These are phyloP conservation scores for Fusarium agapanthi DNA, from an alignment of 2,329 filamentous ascomycete species.

Conservation along the genomic window DNA sequence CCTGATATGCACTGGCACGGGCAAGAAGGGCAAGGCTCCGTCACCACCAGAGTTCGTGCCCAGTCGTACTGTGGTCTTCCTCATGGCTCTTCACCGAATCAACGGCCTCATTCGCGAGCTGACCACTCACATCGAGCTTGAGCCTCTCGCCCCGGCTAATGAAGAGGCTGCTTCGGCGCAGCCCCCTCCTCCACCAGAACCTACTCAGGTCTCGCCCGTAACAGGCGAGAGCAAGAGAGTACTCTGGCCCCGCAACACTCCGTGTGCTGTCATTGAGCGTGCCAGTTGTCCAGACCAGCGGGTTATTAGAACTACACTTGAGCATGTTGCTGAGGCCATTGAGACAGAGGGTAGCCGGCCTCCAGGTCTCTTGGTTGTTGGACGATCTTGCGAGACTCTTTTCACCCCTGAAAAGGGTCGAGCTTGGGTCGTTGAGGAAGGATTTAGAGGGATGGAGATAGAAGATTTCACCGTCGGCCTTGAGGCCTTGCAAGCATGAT, in stretches of 20 bases:
- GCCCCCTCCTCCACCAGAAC: conserved; percentile 20
- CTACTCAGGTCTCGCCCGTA: not conserved
- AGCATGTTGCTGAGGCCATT: conserved; percentile 81
- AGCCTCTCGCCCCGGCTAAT: conserved; percentile 35
- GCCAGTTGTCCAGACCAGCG: conserved; percentile 95
- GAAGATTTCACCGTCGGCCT: conserved; percentile 42
- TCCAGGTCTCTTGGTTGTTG: conserved; percentile 87
- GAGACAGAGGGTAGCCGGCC: conserved; percentile 90
- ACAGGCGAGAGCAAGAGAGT: conserved; percentile 40
- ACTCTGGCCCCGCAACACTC: conserved; percentile 79
- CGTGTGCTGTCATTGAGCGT: conserved; percentile 91
- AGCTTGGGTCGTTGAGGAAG: conserved; percentile 88
- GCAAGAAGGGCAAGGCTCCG: conserved; percentile 85
- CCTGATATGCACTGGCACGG: conserved; percentile 95
- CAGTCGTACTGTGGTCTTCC: conserved; percentile 85
- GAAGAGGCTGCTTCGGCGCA: conserved; percentile 29
- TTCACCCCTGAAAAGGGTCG: conserved; percentile 64
- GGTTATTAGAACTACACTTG: conserved; percentile 87
- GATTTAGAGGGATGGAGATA: conserved; percentile 77
- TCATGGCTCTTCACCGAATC: conserved; percentile 94
- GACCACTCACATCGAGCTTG: conserved; percentile 55
- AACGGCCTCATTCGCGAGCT: conserved; percentile 77
- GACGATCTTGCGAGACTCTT: conserved; percentile 82
- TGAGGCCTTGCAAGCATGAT: conserved; percentile 35
- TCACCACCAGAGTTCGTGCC: conserved; percentile 81